Evolutionary conservation across 495 filamentous ascomycete genomes (phyloP), one percentile per base, ranked within the genome.

Genomic region (Aspergillus bertholletiae): DNA sequence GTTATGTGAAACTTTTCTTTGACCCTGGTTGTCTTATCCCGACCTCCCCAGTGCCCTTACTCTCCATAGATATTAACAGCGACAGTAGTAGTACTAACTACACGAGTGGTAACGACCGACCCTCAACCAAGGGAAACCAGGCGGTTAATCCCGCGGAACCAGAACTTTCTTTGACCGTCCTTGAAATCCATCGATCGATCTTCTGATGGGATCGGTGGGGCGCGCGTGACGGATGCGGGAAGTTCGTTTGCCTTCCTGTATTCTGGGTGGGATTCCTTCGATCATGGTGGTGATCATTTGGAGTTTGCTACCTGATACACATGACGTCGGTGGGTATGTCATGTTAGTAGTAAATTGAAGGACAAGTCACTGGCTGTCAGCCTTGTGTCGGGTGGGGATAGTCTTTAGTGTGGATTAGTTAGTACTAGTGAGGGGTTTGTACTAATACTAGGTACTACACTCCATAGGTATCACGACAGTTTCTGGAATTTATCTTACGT

Each of bases 101-200:
- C 7, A 7, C 30, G 30, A 34, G 30, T 46, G 44, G 44, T 46
- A 21, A 28, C 2, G 22, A 46, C n/a, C 5, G 6, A 1, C 17
- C 1, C 13, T 15, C 2, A 47, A 47, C 24, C 45, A 26, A 47
- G 21, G 45, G 20, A 47, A 47, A 26, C 12, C 2, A 7, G 26
- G 22, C 45, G 45, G 45, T 47, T 47, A 1, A 47, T 47, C 45
- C 45, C 45, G 45, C 24, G 52, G 52, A 43, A 39, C 53, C 47
- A 62, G 65, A 39, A 47, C n/a, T 30, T 12, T 47, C 30, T 24
- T 18, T 15, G 7, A 15, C 20, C 43, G 23, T 23, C 43, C 22
- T 13, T 9, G 3, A 17, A 5, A 18, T 20, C 5, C 18, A 23
- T 20, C 9, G 41, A 44, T 44, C 41, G 13, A 20, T 23, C 26